These are phyloP conservation scores for Lactarius psammicola DNA, from an alignment of 768 basidiomycete species.

Conservation along the genomic window DNA sequence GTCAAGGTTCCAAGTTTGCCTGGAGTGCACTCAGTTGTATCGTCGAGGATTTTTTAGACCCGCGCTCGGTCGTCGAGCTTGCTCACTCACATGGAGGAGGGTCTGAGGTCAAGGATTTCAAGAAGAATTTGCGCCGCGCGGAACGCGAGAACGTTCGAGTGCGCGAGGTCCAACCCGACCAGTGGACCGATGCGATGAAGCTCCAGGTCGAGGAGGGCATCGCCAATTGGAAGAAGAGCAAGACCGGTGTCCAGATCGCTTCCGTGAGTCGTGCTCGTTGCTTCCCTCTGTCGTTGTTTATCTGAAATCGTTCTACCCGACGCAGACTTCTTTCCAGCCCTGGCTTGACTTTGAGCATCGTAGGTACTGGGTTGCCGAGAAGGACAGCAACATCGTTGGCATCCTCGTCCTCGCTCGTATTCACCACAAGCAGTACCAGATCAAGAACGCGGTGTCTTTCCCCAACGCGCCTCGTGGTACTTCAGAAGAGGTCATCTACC, in stretches of 20 bases:
- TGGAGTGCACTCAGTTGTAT: constrained; percentile 66
- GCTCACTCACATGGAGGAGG: constrained; percentile 33
- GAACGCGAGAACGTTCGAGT: constrained; percentile 54
- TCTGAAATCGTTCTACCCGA: not conserved
- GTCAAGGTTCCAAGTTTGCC: constrained; percentile 40
- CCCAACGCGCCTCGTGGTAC: constrained; percentile 53
- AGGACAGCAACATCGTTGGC: constrained; percentile 43
- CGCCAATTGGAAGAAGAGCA: constrained; percentile 51
- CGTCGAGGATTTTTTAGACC: constrained; percentile 53
- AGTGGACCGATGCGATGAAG: constrained; percentile 47
- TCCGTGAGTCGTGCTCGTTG: constrained; percentile 6
- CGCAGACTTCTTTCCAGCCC: constrained; percentile 47
- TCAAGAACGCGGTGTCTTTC: constrained; percentile 57
- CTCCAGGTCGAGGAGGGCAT: constrained; percentile 52
- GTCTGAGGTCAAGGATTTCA: constrained; percentile 52
- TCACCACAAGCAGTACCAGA: constrained; percentile 45
- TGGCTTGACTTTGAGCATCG: constrained; percentile 57
- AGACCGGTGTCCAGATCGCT: constrained; percentile 55
- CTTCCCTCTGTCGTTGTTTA: accelerated
- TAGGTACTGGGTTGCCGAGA: constrained; percentile 54
- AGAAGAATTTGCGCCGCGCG: constrained; percentile 59
- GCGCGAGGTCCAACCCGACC: constrained; percentile 41
- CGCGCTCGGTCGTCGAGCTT: constrained; percentile 46
- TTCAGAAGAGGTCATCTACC: constrained; percentile 51
- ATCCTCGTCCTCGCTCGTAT: constrained; percentile 53